Evolutionary conservation across 768 basidiomycete species (phyloP).

Genomic region (Panellus pusillus): DNA sequence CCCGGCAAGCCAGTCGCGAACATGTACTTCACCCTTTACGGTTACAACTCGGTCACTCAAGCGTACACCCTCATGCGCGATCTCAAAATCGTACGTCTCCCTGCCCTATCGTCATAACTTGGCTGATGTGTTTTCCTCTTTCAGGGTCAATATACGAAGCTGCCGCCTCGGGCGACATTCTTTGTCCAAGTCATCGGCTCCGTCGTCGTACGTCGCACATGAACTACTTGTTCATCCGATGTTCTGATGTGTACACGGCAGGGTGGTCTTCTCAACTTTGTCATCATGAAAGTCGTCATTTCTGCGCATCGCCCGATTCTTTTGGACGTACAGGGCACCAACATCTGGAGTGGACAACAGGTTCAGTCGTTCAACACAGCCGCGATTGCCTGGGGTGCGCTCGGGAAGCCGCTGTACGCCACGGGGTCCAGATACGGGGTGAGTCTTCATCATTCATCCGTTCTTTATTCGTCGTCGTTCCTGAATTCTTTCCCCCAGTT

Average conservation of each 20-base stretch:
- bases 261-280: slow-evolving; percentile 50
- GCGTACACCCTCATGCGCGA: slow-evolving; percentile 29
- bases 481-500: slow-evolving; percentile 29
- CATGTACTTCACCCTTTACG: slow-evolving; percentile 37
- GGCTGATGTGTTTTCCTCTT: neutral
- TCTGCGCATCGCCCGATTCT: slow-evolving; percentile 40
- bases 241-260: slow-evolving; percentile 3
- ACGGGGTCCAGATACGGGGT: slow-evolving; percentile 46
- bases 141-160: slow-evolving; percentile 46
- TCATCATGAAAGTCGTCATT: slow-evolving; percentile 49
- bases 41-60: slow-evolving; percentile 33
- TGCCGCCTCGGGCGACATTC: slow-evolving; percentile 61
- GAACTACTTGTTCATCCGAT: too few species aligned
- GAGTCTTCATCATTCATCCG: slow-evolving; percentile 18
- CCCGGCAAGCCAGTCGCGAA: slow-evolving; percentile 43
- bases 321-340: slow-evolving; percentile 45
- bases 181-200: slow-evolving; percentile 53
- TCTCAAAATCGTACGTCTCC: slow-evolving; percentile 30
- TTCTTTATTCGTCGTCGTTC: slow-evolving; percentile 11
- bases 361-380: slow-evolving; percentile 50
- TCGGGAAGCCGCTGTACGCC: slow-evolving; percentile 47
- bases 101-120: neutral
- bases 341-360: slow-evolving; percentile 59
- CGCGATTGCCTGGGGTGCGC: slow-evolving; percentile 57
- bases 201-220: slow-evolving; percentile 38